Evolutionary conservation across 1,284 basidiomycete species (phyloP).

Genomic region (Coniferiporia weirii): DNA sequence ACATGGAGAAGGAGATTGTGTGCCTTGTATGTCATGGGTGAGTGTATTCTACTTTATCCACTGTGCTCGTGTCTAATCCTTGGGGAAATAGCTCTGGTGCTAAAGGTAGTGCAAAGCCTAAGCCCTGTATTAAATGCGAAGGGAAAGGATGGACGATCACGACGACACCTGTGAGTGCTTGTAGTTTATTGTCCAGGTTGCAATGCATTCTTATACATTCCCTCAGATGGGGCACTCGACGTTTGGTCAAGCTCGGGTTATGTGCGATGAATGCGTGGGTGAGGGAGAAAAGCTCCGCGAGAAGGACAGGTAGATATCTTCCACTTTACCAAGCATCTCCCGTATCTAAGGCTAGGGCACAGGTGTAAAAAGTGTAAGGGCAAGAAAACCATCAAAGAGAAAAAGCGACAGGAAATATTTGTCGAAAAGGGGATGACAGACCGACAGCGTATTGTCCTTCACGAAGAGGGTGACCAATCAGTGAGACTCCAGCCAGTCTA

Average conservation of each 20-base stretch:
- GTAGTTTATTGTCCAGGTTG: not conserved
- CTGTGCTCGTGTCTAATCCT: slow-evolving; percentile 3
- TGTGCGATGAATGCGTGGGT: slow-evolving; percentile 80
- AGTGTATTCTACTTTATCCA: slow-evolving; percentile 24
- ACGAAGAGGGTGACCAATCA: slow-evolving; percentile 87
- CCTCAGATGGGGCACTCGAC: slow-evolving; percentile 44
- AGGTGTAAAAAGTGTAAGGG: slow-evolving; percentile 98
- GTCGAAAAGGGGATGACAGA: slow-evolving; percentile 88
- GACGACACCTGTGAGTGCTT: slow-evolving; percentile 40
- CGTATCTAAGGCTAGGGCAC: slow-evolving; percentile 1
- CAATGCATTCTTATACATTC: not conserved
- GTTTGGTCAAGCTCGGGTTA: slow-evolving; percentile 46
- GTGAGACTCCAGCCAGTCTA: slow-evolving; percentile 36
- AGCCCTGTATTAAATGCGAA: slow-evolving; percentile 76
- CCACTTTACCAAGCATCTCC: not conserved
- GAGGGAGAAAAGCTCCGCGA: slow-evolving; percentile 78
- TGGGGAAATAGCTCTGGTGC: slow-evolving; percentile 62
- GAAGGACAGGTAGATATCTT: slow-evolving; percentile 68
- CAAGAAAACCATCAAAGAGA: slow-evolving; percentile 77
- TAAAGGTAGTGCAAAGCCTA: slow-evolving; percentile 74
- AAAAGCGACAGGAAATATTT: slow-evolving; percentile 81
- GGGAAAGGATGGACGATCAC: slow-evolving; percentile 75
- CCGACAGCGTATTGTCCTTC: slow-evolving; percentile 80
- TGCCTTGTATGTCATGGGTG: slow-evolving; percentile 82
- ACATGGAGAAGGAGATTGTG: slow-evolving; percentile 80